Percentiles rank a stretch among this genome's conserved stretches.
Conservation (phyloP, 176 grass and related monocot species). For the Raddia guianensis region DNA sequence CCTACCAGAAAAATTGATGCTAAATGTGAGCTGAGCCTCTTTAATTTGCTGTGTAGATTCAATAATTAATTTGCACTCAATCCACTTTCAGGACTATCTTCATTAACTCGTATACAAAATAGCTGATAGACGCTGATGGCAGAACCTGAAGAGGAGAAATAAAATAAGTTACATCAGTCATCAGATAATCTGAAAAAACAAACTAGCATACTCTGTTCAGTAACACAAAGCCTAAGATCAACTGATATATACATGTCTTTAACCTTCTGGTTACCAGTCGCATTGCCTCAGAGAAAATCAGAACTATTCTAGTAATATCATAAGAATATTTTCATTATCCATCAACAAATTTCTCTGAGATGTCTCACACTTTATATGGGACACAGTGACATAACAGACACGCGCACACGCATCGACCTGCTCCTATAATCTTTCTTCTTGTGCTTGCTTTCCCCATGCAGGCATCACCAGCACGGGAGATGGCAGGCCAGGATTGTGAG, state of each 20-base stretch:
- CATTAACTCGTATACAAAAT: conserved; percentile 96
- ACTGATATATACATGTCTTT: conserved; percentile 1
- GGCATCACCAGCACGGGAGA: conserved; percentile 97
- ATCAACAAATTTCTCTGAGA: conserved; percentile 1
- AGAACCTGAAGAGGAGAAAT: conserved; percentile 64
- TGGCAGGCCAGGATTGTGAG: conserved; percentile 97
- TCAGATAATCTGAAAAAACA: background rate
- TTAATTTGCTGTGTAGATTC: conserved; percentile 20
- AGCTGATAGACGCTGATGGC: conserved; percentile 94
- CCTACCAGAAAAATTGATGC: conserved; percentile 28
- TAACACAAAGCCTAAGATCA: background rate
- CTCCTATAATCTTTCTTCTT: conserved; percentile 13
- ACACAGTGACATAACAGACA: conserved; percentile 15
- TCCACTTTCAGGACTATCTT: conserved; percentile 98
- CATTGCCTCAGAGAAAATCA: background rate
- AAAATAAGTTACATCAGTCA: conserved; percentile 26
- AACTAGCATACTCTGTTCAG: background rate
- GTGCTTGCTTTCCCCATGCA: conserved; percentile 47
- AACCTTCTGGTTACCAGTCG: background rate
- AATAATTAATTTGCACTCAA: conserved; percentile 49
- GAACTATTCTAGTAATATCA: conserved; percentile 4
- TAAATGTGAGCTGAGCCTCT: conserved; percentile 21
- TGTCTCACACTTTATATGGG: background rate
- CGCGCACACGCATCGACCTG: conserved; percentile 30
- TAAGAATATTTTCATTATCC: background rate